Percentiles rank a stretch among this genome's conserved stretches.
phyloP scores from a whole-genome alignment of 2,329 filamentous ascomycete genomes.

The Paraphoma sp. region DNA sequence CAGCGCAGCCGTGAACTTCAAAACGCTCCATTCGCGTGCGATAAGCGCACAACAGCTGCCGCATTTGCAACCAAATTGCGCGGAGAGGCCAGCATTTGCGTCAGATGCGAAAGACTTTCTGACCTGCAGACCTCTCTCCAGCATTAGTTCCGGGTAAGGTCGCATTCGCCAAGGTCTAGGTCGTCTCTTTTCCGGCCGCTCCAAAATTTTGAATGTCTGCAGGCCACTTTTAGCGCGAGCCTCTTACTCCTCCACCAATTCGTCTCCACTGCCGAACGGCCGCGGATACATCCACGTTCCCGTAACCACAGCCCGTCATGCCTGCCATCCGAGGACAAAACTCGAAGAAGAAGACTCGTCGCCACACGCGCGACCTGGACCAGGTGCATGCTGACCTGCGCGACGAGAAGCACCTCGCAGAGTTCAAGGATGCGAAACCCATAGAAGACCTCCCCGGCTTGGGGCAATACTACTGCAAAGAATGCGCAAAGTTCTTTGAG shows the following conservation, averaged over 20 bases:
- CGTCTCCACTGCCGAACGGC: conserved; percentile 29
- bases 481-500: conserved; percentile 98
- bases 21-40: conserved; percentile 18
- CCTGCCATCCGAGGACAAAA: conserved; percentile 58
- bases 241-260: not conserved
- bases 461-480: conserved; percentile 84
- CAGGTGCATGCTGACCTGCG: conserved; percentile 85
- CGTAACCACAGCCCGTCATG: conserved; percentile 45
- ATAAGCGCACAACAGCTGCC: conserved; percentile 9
- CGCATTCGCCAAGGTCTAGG: conserved; percentile 18
- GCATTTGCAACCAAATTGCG: not conserved
- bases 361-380: conserved; percentile 78
- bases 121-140: conserved; percentile 34
- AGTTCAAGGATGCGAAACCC: conserved; percentile 79
- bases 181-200: not conserved
- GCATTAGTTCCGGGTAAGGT: conserved; percentile 12
- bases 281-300: conserved; percentile 30
- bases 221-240: not conserved
- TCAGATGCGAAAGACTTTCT: not conserved
- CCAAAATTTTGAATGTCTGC: not conserved
- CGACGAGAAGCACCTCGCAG: conserved; percentile 78
- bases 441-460: conserved; percentile 87
- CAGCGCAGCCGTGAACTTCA: not conserved
- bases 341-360: conserved; percentile 57
- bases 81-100: not conserved